Evolutionary conservation across 805 yeast genomes (phyloP).

Genomic region (Schwanniomyces pseudopolymorphus): DNA sequence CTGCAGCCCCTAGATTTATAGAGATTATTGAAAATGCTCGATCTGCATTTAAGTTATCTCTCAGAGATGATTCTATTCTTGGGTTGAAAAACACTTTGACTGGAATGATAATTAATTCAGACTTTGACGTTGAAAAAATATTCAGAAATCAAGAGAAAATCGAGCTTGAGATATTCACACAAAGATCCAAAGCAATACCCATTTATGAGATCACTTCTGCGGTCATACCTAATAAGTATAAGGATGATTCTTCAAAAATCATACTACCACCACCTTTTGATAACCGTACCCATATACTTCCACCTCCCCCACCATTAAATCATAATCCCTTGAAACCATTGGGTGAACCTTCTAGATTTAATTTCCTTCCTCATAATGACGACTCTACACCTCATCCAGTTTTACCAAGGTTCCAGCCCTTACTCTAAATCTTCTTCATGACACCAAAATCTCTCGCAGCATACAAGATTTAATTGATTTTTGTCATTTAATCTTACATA

Average conservation of each 20-base stretch:
- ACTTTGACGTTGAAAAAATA: conserved; percentile 38
- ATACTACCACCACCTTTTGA: conserved; percentile 35
- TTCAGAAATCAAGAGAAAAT: conserved; percentile 29
- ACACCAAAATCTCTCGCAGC: too few species aligned
- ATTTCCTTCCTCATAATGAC: conserved; percentile 20
- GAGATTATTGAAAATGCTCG: conserved; percentile 82
- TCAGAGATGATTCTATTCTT: conserved; percentile 13
- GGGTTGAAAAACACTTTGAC: conserved; percentile 25
- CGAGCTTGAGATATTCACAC: conserved; percentile 38
- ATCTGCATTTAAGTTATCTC: conserved; percentile 54
- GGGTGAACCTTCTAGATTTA: conserved; percentile 8
- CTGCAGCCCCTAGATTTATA: conserved; percentile 72
- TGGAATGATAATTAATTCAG: conserved; percentile 28
- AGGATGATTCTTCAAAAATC: conserved; percentile 21
- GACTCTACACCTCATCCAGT: conserved; percentile 23
- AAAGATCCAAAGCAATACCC: conserved; percentile 32
- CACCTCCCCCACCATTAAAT: not conserved
- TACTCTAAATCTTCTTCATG: too few species aligned
- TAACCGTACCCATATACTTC: conserved; percentile 8
- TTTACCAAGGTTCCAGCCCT: conserved; percentile 33
- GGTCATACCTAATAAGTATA: conserved; percentile 18
- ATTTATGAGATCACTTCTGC: conserved; percentile 37
- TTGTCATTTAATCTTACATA: too few species aligned
- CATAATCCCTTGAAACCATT: not conserved
- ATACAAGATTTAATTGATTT: too few species aligned